phyloP scores from a whole-genome alignment of 768 basidiomycete species.

The Termitomyces sp. region DNA sequence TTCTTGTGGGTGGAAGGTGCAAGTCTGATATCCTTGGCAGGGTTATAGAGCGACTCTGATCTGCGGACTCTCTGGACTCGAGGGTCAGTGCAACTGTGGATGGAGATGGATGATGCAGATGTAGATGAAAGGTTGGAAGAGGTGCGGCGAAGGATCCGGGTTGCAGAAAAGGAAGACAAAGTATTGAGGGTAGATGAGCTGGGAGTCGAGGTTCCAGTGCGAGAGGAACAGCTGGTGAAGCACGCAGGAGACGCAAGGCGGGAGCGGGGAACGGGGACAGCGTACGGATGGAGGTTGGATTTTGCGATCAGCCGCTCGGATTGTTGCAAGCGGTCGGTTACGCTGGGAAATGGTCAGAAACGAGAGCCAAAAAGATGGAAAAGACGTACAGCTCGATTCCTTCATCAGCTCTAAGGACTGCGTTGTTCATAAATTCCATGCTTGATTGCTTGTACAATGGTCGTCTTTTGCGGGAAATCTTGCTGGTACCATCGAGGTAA shows the following conservation, averaged over 20 bases:
- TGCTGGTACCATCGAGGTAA: constrained; percentile 17
- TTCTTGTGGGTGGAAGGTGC: constrained; percentile 14
- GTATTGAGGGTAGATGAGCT: constrained; percentile 64
- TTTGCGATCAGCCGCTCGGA: constrained; percentile 53
- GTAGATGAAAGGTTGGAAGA: constrained; percentile 42
- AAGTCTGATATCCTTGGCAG: constrained; percentile 28
- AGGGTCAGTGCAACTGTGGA: constrained; percentile 41
- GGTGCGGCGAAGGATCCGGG: constrained; percentile 41
- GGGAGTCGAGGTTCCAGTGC: constrained; percentile 56
- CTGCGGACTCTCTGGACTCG: constrained; percentile 50
- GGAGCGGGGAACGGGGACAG: constrained; percentile 35
- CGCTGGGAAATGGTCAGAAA: constrained; percentile 32
- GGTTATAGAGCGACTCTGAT: constrained; percentile 43
- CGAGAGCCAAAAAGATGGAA: constrained; percentile 10
- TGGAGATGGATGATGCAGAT: constrained; percentile 40
- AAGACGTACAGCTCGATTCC: constrained; percentile 58
- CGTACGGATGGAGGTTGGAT: constrained; percentile 58
- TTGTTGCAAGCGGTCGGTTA: constrained; percentile 66
- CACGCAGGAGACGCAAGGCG: constrained; percentile 41
- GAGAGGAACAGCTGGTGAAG: constrained; percentile 33
- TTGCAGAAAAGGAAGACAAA: constrained; percentile 34
- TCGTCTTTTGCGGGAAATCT: constrained; percentile 34
- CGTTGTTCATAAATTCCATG: constrained; percentile 78
- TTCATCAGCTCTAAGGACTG: constrained; percentile 48
- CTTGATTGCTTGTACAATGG: constrained; percentile 79